Evolutionary conservation across 441 rosid species (phyloP), one percentile per base, ranked within the genome.

Genomic region (Populus tomentosa): DNA sequence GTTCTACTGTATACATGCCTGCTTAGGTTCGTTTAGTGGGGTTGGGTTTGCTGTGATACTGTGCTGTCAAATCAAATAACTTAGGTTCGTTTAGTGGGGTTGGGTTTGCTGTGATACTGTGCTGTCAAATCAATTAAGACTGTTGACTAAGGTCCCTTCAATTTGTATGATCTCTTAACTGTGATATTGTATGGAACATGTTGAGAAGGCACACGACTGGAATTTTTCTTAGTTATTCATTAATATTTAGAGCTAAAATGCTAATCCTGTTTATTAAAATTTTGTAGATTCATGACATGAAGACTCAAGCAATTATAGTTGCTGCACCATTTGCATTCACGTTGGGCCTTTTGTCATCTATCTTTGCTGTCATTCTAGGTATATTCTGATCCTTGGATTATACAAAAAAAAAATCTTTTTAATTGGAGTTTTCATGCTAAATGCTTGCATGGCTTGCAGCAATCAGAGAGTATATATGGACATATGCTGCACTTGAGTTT

Each of bases 401-500:
- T 71, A 30, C 11, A 35, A 13, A 2, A 9, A 42, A 36, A 10
- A 3, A 10, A n/a, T 11, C 5, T 11, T 11, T 28, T 65, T 59
- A 59, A 59, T 59, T 59, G 24, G 33, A 65, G 69, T 28, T 65
- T 65, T 26, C 69, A 59, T 8, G 63, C 63, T 7, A 21, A 1
- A 42, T 69, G 67, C 50, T 68, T 73, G 38, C 75, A 82, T 73
- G 59, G 42, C 40, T 86, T 80, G 87, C 94, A 96, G 99, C 96
- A 67, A 94, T 91, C 83, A 90, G 84, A 89, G 96, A 94, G 85
- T 94, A 90, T 76, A 86, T 90, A 85, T 96, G 99, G 98, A 90
- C 98, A 33, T 94, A 90, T n/a, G 98, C 98, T 65, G 98, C 97
- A 70, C 90, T 94, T 16, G 95, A 96, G 85, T 96, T 96, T 76